Evolutionary conservation across 2,329 filamentous ascomycete species (phyloP).

Genomic region (Pestalotiopsis sp.): DNA sequence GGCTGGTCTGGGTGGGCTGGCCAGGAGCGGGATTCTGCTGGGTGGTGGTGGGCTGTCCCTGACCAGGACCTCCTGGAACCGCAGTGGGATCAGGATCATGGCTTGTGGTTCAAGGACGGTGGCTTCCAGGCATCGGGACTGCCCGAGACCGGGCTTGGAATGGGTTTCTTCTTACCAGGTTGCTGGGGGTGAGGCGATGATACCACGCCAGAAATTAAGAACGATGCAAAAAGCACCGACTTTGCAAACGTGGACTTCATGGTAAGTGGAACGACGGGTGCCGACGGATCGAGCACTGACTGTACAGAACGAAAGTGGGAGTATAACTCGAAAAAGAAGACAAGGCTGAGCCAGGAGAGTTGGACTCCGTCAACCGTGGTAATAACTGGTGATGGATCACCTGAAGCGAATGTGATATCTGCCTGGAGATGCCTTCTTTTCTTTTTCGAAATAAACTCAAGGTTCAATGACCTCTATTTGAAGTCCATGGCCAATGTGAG

Average conservation of each 20-base stretch:
- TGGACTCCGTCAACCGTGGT: not conserved
- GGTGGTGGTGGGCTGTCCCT: not conserved
- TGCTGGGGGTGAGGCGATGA: not conserved
- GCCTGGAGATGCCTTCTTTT: not conserved
- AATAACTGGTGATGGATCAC: not conserved
- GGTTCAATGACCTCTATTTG: constrained; percentile 1
- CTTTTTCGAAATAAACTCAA: not conserved
- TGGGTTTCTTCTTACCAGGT: not conserved
- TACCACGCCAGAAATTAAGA: not conserved
- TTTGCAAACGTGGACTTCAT: not conserved
- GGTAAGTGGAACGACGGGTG: not conserved
- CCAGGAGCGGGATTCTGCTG: too few relatives aligned
- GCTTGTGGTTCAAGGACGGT: not conserved
- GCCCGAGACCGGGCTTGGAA: not conserved
- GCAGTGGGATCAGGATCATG: not conserved
- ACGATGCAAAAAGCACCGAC: not conserved
- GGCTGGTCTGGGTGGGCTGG: not conserved
- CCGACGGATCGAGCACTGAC: not conserved
- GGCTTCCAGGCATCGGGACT: not conserved
- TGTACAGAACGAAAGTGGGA: not conserved
- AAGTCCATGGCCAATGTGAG: not conserved
- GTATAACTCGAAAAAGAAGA: not conserved
- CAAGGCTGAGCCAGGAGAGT: not conserved
- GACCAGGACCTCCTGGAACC: not conserved
- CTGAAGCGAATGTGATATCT: not conserved